These are phyloP conservation scores for Trichoderma semiorbis DNA, from an alignment of 2,329 filamentous ascomycete genomes.

Conservation along the genomic window DNA sequence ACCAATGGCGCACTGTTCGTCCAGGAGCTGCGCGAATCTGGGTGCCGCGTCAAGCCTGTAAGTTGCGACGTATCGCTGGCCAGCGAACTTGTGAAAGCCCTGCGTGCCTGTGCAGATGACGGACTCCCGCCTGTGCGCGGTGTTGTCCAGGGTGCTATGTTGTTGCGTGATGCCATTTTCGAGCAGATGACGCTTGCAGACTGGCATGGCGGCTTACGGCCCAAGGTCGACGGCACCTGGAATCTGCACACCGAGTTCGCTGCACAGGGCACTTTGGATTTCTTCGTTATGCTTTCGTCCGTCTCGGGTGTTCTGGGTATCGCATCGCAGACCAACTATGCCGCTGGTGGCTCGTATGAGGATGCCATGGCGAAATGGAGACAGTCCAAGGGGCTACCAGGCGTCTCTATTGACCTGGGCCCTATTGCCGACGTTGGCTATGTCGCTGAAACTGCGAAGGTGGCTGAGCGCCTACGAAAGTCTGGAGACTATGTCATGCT, in stretches of 20 bases:
- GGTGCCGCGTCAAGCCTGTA: neutral
- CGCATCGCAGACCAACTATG: conserved; percentile 12
- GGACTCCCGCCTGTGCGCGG: neutral
- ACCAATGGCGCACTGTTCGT: neutral
- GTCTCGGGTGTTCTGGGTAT: conserved; percentile 4
- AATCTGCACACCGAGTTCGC: conserved; percentile 9
- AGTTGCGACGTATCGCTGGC: neutral
- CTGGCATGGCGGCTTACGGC: neutral
- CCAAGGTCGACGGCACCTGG: neutral
- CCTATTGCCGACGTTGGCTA: neutral
- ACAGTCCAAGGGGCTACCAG: conserved; percentile 2
- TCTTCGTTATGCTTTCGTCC: conserved; percentile 16
- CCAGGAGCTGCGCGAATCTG: neutral
- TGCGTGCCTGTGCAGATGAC: neutral
- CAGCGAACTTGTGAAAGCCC: neutral
- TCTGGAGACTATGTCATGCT: neutral
- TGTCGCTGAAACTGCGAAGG: neutral
- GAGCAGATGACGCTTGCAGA: neutral
- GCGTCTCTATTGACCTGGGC: neutral
- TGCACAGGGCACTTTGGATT: conserved; percentile 1
- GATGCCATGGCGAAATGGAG: conserved; percentile 13
- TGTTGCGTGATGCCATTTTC: neutral
- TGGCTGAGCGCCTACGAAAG: neutral
- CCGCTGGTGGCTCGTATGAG: conserved; percentile 16
- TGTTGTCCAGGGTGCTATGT: neutral